Conservation (phyloP, 2,329 filamentous ascomycete species). For the Fusarium sp. region DNA sequence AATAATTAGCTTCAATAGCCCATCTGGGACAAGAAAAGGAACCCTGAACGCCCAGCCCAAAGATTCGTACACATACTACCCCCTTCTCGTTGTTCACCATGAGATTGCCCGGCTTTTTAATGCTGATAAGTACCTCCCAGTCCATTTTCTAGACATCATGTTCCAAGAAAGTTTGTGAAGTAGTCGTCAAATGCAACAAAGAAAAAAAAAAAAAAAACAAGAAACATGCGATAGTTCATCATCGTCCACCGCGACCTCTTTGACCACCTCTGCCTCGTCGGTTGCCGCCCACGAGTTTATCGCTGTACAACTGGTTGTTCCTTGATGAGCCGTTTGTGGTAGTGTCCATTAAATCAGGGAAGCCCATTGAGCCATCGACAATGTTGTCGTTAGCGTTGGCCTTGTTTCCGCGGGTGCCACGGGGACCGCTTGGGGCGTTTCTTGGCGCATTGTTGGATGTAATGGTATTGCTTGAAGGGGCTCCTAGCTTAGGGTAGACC, state of each 20-base stretch:
- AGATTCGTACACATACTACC: neutral
- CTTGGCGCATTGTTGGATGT: conserved; percentile 25
- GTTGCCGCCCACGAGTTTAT: conserved; percentile 54
- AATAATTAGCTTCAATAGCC: neutral
- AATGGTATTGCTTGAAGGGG: conserved; percentile 40
- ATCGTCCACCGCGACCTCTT: conserved; percentile 41
- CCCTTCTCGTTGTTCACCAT: neutral
- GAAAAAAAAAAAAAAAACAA: neutral
- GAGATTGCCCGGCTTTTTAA: conserved; percentile 19
- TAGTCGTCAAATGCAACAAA: neutral
- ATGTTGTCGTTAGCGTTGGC: conserved; percentile 53
- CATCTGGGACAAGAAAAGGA: conserved; percentile 4
- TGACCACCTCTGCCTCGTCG: conserved; percentile 46
- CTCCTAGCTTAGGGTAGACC: conserved; percentile 74
- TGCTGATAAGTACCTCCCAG: conserved; percentile 9
- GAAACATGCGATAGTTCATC: conserved; percentile 2
- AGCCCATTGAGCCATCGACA: conserved; percentile 66
- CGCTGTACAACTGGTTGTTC: conserved; percentile 63
- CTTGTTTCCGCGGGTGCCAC: conserved; percentile 42
- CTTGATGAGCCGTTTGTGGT: conserved; percentile 37
- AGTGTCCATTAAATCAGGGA: conserved; percentile 60
- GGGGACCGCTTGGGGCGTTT: conserved; percentile 50
- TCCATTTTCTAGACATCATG: neutral
- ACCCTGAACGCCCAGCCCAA: conserved; percentile 38
- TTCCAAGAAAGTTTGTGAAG: neutral